phyloP scores from a whole-genome alignment of 306 rosid genomes.

The Malus asiatica region DNA sequence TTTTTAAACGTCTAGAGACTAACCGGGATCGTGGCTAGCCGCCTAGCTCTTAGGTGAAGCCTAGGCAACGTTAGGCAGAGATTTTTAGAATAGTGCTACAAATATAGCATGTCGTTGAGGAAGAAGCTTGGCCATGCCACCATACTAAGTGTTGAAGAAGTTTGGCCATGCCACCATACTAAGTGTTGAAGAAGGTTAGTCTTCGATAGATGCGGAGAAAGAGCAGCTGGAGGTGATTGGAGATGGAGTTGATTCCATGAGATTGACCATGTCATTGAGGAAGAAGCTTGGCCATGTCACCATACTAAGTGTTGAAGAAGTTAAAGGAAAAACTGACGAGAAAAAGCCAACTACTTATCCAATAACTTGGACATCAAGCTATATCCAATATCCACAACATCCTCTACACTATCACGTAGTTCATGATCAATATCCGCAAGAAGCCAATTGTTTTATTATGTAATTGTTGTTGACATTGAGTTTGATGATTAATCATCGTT shows the following conservation, averaged over 20 bases:
- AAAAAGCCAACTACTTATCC: not conserved
- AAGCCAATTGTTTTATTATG: not conserved
- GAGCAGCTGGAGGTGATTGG: slow-evolving; percentile 28
- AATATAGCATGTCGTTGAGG: no score
- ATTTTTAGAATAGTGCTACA: not conserved
- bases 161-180: no score
- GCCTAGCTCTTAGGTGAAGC: no score
- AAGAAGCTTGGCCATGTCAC: no score
- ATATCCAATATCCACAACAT: not conserved
- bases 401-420: not conserved
- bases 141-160: no score
- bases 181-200: no score
- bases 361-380: not conserved
- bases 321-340: not conserved
- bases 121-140: no score
- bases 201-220: slow-evolving; percentile 10
- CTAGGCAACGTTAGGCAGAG: no score
- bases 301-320: not conserved
- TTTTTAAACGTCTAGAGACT: no score
- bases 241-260: not conserved
- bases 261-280: no score
- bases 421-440: not conserved
- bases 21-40: no score
- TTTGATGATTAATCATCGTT: no score
- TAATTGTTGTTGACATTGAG: not conserved